A percentile compares a stretch with the other conserved stretches of the same genome.
phyloP scores from a whole-genome alignment of 768 basidiomycete species.

The Serendipita vermifera region DNA sequence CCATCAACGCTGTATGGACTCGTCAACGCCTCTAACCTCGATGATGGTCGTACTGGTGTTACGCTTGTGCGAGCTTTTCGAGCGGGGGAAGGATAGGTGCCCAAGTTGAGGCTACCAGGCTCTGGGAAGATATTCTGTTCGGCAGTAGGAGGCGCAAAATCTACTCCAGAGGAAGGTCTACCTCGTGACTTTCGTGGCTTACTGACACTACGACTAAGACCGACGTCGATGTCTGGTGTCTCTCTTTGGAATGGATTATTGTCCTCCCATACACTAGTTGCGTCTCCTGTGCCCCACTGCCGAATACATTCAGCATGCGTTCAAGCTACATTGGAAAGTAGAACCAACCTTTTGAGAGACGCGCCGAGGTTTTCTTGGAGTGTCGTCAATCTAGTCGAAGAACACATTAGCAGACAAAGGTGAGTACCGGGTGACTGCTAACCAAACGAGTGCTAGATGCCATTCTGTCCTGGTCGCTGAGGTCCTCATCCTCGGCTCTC shows the following conservation, averaged over 20 bases:
- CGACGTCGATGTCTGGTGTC: too few species aligned
- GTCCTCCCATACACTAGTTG: constrained; percentile 7
- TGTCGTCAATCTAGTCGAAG: background rate
- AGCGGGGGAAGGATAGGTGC: too few species aligned
- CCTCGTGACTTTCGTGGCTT: constrained; percentile 6
- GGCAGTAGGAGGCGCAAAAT: background rate
- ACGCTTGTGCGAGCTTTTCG: background rate
- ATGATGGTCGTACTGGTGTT: background rate
- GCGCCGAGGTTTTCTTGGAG: background rate
- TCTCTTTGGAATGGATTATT: background rate
- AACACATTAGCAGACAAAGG: background rate
- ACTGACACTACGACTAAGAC: too few species aligned
- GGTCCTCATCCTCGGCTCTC: background rate
- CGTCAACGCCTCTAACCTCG: background rate
- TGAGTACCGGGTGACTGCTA: background rate
- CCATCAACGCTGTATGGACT: background rate
- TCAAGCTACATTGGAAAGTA: too few species aligned
- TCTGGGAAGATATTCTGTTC: background rate
- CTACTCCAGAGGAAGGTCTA: background rate
- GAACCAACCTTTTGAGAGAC: background rate
- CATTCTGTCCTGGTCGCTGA: background rate
- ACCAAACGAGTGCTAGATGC: background rate
- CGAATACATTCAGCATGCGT: too few species aligned
- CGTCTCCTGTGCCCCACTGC: constrained; percentile 5
- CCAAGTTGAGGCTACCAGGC: background rate